A percentile compares a stretch with the other conserved stretches of the same genome.
These are phyloP conservation scores for Sphagnum fallax DNA, from an alignment of 228 moss, liverwort and hornwort genomes.

Conservation along the genomic window DNA sequence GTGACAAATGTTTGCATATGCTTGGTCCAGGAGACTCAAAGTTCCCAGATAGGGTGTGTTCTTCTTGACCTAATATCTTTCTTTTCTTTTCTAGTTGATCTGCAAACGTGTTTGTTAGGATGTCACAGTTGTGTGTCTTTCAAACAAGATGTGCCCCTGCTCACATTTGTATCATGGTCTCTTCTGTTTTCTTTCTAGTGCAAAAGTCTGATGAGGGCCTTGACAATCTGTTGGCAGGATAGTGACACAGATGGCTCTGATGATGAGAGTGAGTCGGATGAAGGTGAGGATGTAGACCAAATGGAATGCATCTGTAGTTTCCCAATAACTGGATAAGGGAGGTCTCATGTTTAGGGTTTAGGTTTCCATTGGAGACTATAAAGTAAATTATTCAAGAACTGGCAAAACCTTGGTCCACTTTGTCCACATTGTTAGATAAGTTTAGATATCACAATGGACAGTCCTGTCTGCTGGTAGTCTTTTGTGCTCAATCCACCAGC, in stretches of 20 bases:
- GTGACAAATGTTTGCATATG: neutral
- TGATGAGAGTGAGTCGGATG: too few species aligned
- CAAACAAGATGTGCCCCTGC: neutral
- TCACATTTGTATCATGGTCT: neutral
- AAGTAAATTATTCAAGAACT: too few species aligned
- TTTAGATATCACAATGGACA: too few species aligned
- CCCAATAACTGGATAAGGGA: too few species aligned
- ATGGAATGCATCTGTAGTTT: too few species aligned
- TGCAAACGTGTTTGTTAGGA: neutral
- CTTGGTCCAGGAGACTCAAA: neutral
- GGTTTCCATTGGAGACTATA: too few species aligned
- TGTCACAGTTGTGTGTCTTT: neutral
- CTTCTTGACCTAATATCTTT: neutral
- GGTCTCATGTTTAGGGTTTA: too few species aligned
- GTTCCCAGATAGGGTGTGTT: neutral
- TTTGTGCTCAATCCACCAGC: too few species aligned
- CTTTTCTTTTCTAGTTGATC: slow-evolving; percentile 5
- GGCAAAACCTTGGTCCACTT: too few species aligned
- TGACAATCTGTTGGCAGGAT: neutral
- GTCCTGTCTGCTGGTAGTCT: too few species aligned
- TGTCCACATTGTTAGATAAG: too few species aligned
- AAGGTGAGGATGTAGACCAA: too few species aligned
- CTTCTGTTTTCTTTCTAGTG: neutral
- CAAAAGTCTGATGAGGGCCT: neutral
- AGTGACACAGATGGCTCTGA: neutral